Evolutionary conservation across 129 eudicot species (phyloP), one percentile per base, ranked within the genome.

Genomic region (Chrysanthemum lavandulifolium): DNA sequence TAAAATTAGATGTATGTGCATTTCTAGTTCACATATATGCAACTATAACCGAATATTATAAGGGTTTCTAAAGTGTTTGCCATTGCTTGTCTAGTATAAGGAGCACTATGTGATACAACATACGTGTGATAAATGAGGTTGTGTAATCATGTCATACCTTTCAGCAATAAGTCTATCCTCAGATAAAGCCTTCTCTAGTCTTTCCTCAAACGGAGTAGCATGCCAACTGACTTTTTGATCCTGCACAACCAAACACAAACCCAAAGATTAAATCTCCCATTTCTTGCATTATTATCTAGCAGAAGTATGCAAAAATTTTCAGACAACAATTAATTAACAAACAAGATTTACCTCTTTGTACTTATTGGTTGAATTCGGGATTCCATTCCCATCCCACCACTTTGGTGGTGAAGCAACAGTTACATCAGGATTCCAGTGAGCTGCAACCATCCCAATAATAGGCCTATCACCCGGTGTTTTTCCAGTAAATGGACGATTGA

Each of bases 221-320:
- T 94, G 98, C 98, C 97, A 94, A 59, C 87, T 79, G 31, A 94
- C 98, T 83, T 90, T 94, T 80, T 87, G 97, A 80, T 94, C 98
- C 98, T 94, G 86, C 43, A 78, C 5, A 63, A 53, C 67, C 65
- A 77, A 69, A 19, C 27, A 31, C 57, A 66, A 23, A 65, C 16
- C 14, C 2, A 40, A 45, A 47, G 13, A 36, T 13, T 0, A 14
- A 8, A n/a, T 58, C 52, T 50, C 51, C 13, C 62, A 14, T 63
- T 60, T 14, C 52, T 55, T 61, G 36, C 27, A 45, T 73, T 53
- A 51, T 21, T 12, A 15, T 29, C 14, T 36, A 45, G 52, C 48
- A 25, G 6, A 63, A 33, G 52, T 52, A 14, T 31, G 43, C 29
- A 70, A 45, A 53, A 33, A 9, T 52, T 11, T 11, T 3, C 40